Conservation (phyloP, 2,329 filamentous ascomycete species). For the Ceratocystis destructans region DNA sequence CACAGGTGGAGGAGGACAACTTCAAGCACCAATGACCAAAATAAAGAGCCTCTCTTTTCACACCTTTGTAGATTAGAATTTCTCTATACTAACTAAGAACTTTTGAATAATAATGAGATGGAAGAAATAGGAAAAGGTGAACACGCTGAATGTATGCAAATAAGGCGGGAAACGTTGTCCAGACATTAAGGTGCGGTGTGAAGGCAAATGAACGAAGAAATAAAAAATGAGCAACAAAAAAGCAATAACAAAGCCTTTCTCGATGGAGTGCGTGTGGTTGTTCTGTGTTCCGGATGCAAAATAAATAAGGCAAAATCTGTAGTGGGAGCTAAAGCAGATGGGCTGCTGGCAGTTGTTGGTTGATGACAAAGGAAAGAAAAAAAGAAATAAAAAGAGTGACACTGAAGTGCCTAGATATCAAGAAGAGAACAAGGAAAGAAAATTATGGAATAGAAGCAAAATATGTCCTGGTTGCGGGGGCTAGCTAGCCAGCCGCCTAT, state of each 20-base stretch:
- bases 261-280: not conserved
- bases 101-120: conserved; percentile 16
- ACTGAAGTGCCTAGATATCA: not conserved
- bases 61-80: conserved; percentile 12
- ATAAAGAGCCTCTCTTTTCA: conserved; percentile 11
- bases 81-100: conserved; percentile 9
- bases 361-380: not conserved
- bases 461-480: not conserved
- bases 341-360: not conserved
- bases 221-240: not conserved
- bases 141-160: not conserved
- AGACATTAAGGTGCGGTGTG: not conserved
- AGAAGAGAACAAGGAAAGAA: not conserved
- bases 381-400: not conserved
- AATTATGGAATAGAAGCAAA: not conserved
- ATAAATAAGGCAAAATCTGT: conserved; percentile 1
- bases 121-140: conserved; percentile 18
- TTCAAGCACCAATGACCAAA: not conserved
- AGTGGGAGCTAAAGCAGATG: not conserved
- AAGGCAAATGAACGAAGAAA: not conserved
- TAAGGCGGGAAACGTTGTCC: not conserved
- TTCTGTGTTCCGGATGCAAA: conserved; percentile 11
- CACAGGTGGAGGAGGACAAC: not conserved
- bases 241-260: conserved; percentile 1
- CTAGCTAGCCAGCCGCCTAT: not conserved